Conservation (phyloP, 495 filamentous ascomycete species). For the Parathielavia appendiculata region DNA sequence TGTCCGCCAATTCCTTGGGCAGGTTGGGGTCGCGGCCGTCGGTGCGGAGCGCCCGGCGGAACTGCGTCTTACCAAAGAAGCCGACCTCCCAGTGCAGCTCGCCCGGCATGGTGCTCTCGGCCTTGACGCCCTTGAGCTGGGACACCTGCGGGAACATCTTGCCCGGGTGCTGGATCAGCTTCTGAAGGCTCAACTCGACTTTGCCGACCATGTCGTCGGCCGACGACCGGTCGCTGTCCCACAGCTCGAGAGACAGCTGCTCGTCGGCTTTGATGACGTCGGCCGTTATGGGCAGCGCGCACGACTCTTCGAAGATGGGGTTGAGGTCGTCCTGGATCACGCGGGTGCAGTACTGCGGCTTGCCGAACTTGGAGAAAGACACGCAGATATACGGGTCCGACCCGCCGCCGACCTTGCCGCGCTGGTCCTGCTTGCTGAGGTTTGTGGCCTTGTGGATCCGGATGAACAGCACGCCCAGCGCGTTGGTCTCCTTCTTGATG, state of each 20-base stretch:
- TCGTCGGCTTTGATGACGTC: slow-evolving; percentile 91
- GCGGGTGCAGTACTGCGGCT: slow-evolving; percentile 95
- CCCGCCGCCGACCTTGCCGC: slow-evolving; percentile 78
- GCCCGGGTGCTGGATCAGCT: slow-evolving; percentile 88
- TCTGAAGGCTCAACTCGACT: slow-evolving; percentile 85
- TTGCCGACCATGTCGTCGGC: slow-evolving; percentile 94
- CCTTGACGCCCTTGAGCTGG: slow-evolving; percentile 70
- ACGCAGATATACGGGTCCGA: slow-evolving; percentile 87
- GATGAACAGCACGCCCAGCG: slow-evolving; percentile 84
- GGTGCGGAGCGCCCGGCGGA: slow-evolving; percentile 74
- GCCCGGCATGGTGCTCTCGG: slow-evolving; percentile 84
- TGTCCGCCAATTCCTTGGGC: slow-evolving; percentile 63
- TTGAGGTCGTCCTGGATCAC: slow-evolving; percentile 94
- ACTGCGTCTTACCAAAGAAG: slow-evolving; percentile 83
- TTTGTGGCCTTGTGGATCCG: slow-evolving; percentile 82
- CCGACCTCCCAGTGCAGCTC: slow-evolving; percentile 94
- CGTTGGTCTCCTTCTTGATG: slow-evolving; percentile 80
- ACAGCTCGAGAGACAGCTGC: slow-evolving; percentile 86
- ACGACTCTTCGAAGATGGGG: slow-evolving; percentile 85
- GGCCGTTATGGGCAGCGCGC: slow-evolving; percentile 78
- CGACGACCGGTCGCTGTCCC: slow-evolving; percentile 85
- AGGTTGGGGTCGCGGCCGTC: slow-evolving; percentile 78
- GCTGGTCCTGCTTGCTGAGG: slow-evolving; percentile 84
- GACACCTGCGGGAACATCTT: slow-evolving; percentile 91
- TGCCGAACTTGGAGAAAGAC: slow-evolving; percentile 75